These are phyloP conservation scores for Barnettozyma pratensis DNA, from an alignment of 805 yeast genomes.

Conservation along the genomic window DNA sequence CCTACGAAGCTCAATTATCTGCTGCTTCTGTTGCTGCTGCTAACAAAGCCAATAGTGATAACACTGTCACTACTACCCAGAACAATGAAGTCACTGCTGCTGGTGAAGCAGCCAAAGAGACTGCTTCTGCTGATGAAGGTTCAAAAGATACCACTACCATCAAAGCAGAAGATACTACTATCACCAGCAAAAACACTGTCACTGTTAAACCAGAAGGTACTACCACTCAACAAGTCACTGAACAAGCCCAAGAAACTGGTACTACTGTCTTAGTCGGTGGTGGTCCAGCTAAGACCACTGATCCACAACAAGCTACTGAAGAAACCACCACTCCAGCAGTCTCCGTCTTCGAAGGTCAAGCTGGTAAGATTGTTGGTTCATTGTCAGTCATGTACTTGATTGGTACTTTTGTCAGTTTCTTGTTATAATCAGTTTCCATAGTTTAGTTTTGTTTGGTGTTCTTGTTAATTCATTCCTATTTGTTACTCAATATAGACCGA, in stretches of 20 bases:
- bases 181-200: neutral
- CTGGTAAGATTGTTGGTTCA: constrained; percentile 84
- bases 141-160: neutral
- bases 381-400: constrained; percentile 88
- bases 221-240: neutral
- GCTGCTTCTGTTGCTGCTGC: constrained; percentile 13
- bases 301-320: neutral
- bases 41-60: constrained; percentile 24
- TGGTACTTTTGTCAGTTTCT: constrained; percentile 78
- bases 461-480: neutral
- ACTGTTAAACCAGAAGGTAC: too few species aligned
- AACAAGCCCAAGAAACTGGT: neutral
- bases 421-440: constrained; percentile 60
- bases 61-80: constrained; percentile 34
- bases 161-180: neutral
- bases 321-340: neutral
- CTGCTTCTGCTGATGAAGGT: neutral
- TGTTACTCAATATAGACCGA: neutral
- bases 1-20: constrained; percentile 4
- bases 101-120: neutral
- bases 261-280: constrained; percentile 47
- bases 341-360: constrained; percentile 30
- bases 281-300: constrained; percentile 26
- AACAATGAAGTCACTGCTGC: constrained; percentile 58
- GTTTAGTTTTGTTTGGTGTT: neutral